Percentiles rank a stretch among this genome's conserved stretches.
Evolutionary conservation across 1,139 yeast species (phyloP).

Genomic region (Hansenula anomala): DNA sequence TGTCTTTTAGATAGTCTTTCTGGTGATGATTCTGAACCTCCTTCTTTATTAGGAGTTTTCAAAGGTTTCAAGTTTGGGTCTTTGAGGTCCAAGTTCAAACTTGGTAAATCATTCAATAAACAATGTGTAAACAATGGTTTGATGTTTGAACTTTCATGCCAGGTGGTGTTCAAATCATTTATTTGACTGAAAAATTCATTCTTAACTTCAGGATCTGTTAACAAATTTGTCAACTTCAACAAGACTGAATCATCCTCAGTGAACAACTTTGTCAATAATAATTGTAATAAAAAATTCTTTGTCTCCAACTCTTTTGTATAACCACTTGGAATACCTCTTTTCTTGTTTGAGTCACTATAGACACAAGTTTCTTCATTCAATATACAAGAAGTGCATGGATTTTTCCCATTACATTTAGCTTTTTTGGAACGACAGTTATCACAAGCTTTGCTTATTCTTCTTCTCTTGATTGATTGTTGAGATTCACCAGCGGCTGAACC

Average conservation of each 20-base stretch:
- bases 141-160: not conserved
- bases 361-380: slow-evolving; percentile 28
- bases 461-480: slow-evolving; percentile 22
- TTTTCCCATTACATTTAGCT: slow-evolving; percentile 44
- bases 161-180: not conserved
- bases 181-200: not conserved
- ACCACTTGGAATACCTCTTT: slow-evolving; percentile 5
- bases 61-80: not conserved
- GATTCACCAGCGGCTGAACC: no score
- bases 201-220: not conserved
- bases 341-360: slow-evolving; percentile 15
- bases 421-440: slow-evolving; percentile 45
- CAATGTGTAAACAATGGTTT: not conserved
- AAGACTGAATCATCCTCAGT: not conserved
- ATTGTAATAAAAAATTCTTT: slow-evolving; percentile 1
- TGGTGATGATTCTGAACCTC: no score
- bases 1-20: no score
- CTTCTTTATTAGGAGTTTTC: not conserved
- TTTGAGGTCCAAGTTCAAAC: not conserved
- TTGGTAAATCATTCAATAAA: not conserved
- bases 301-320: slow-evolving; percentile 3
- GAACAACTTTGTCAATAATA: not conserved
- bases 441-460: slow-evolving; percentile 45
- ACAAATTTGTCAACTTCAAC: not conserved
- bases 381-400: slow-evolving; percentile 39